Base-by-base conservation (phyloP, 192 early-diverging fungal genomes). In the Backusella tarrabulga region DNA sequence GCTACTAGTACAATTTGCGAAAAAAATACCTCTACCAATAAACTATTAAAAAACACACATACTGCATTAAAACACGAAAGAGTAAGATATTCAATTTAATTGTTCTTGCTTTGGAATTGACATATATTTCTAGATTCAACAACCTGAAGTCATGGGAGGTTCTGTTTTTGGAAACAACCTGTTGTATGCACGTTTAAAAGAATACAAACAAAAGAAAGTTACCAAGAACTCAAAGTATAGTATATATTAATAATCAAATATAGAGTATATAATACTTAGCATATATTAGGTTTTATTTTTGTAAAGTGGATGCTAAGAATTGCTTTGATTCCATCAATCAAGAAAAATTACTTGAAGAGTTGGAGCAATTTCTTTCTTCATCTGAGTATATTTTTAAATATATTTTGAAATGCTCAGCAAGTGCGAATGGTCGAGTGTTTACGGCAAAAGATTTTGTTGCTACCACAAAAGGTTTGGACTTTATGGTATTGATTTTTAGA, bases 311-410 rank as follows among this genome's bases (percentile, higher is more conserved):
- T 17, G 40, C 29, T 14, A 26, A 44, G 34, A 50, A 72, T 50
- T 72, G 71, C 21, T 72, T 50, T 32, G 71, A 72, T 72, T 46
- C 40, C 0, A 72, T 72, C 15, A 44, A 72, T 29, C 71, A 72
- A 72, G 71, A 72, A 46, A 72, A 19, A 1, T 15, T 72, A 29
- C 11, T 72, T 21, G 35, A 63, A 26, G 23, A 63, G 2, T 4
- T 63, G 26, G 56, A 63, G 21, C 56, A 63, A 14, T 63, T 63
- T 12, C 12, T 63, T 29, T 23, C 26, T 3, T 63, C 56, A 63
- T 23, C 56, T 0, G 56, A 63, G 14, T 32, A 29, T 50, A 72
- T 44, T 50, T 17, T 23, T 70, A 50, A 34, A 29, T 5, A 44
- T 34, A 26, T 44, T 26, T 38, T 71, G 12, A 71, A 71, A 15